Evolutionary conservation across 495 filamentous ascomycete genomes (phyloP).

Genomic region (Collariella sp.): DNA sequence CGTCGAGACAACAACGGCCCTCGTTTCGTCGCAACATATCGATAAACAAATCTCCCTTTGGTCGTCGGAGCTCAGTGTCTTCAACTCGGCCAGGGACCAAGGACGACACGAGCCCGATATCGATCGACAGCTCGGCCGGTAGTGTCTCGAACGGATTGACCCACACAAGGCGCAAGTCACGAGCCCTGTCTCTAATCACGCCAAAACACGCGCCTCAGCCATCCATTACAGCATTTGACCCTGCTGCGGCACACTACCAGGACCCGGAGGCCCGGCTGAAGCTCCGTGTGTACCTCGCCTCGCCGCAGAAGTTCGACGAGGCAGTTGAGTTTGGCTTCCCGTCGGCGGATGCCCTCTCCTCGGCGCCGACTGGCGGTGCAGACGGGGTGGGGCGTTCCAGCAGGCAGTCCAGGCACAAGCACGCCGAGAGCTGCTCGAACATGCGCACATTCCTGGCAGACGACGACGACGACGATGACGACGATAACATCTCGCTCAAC

Average conservation of each 20-base stretch:
- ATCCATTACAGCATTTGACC: conserved; percentile 54
- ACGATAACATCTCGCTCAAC: conserved; percentile 25
- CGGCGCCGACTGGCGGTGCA: conserved; percentile 8
- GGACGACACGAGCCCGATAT: conserved; percentile 26
- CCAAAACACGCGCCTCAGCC: conserved; percentile 40
- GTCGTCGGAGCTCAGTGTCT: conserved; percentile 38
- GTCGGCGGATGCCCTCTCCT: conserved; percentile 40
- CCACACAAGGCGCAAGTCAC: conserved; percentile 39
- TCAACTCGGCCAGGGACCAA: conserved; percentile 36
- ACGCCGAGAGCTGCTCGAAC: conserved; percentile 29
- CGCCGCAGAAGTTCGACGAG: conserved; percentile 92
- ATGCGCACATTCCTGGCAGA: conserved; percentile 44
- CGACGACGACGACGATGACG: conserved; percentile 40
- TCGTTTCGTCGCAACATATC: conserved; percentile 48
- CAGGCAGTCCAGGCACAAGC: conserved; percentile 22
- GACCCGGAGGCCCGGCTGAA: conserved; percentile 85
- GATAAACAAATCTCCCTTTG: conserved; percentile 46
- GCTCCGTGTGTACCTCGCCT: conserved; percentile 78
- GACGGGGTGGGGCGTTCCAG: conserved; percentile 9
- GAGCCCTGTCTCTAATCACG: conserved; percentile 41
- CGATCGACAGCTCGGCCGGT: conserved; percentile 26
- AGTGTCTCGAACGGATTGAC: conserved; percentile 18
- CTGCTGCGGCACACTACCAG: conserved; percentile 73
- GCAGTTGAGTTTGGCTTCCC: conserved; percentile 91
- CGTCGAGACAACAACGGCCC: conserved; percentile 29